Conservation (phyloP, 169 alveolate species). For the Eimeria maxima region DNA sequence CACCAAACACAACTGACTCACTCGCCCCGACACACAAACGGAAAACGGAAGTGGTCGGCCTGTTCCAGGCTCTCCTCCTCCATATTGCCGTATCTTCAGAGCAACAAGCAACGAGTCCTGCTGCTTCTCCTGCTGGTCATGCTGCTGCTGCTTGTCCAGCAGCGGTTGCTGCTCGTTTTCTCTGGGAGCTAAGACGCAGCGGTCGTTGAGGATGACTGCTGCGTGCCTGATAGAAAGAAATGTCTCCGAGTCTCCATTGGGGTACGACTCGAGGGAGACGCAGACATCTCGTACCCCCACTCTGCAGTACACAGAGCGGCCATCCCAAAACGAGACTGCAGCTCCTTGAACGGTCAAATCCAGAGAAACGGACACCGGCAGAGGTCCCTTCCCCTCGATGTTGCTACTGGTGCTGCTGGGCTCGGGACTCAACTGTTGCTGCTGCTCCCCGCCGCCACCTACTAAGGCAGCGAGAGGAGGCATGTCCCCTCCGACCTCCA, state of each 20-base stretch:
- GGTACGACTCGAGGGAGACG: neutral
- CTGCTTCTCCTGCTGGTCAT: slow-evolving; percentile 4
- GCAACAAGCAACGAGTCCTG: slow-evolving; percentile 11
- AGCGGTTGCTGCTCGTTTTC: slow-evolving; percentile 6
- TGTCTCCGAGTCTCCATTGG: slow-evolving; percentile 48
- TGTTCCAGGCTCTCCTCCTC: slow-evolving; percentile 58
- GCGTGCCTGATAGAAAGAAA: slow-evolving; percentile 15
- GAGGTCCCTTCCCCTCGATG: neutral
- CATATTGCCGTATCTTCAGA: slow-evolving; percentile 31
- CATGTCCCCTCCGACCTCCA: slow-evolving; percentile 71
- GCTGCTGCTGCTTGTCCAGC: neutral
- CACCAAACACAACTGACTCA: slow-evolving; percentile 77
- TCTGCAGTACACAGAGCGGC: slow-evolving; percentile 23
- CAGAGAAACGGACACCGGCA: slow-evolving; percentile 24
- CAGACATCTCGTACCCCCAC: slow-evolving; percentile 53
- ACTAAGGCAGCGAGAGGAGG: slow-evolving; percentile 31
- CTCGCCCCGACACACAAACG: slow-evolving; percentile 39
- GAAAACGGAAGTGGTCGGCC: slow-evolving; percentile 48
- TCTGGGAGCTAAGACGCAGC: slow-evolving; percentile 66
- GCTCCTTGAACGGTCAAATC: slow-evolving; percentile 61
- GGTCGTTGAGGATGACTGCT: slow-evolving; percentile 62
- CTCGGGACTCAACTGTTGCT: slow-evolving; percentile 7
- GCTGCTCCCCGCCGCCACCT: neutral
- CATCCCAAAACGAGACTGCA: slow-evolving; percentile 44
- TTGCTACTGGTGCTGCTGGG: slow-evolving; percentile 34